These are phyloP conservation scores for Neonectria neomacrospora DNA, from an alignment of 2,329 filamentous ascomycete genomes.

Conservation along the genomic window DNA sequence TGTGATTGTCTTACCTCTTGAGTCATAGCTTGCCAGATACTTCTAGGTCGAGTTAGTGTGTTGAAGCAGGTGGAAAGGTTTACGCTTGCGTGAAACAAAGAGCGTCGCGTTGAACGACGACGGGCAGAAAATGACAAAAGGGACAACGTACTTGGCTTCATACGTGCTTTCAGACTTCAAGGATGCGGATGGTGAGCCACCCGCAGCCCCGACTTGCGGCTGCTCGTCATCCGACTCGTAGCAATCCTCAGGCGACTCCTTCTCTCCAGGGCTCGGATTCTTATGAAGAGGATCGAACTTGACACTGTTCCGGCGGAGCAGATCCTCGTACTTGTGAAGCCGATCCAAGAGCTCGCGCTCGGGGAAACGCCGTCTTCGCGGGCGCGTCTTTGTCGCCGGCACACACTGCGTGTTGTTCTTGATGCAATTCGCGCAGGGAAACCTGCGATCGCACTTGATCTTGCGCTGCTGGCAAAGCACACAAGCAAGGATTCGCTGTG, in stretches of 20 bases:
- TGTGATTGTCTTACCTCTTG: conserved; percentile 49
- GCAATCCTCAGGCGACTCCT: background rate
- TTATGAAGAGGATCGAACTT: conserved; percentile 60
- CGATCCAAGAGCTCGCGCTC: conserved; percentile 69
- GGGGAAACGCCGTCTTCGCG: conserved; percentile 57
- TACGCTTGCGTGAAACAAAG: background rate
- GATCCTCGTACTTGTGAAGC: conserved; percentile 65
- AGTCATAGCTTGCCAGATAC: conserved; percentile 59
- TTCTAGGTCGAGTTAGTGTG: conserved; percentile 48
- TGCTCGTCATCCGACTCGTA: conserved; percentile 29
- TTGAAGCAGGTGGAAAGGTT: too few species aligned
- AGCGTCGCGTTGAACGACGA: background rate
- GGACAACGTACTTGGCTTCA: conserved; percentile 31
- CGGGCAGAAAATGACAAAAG: background rate
- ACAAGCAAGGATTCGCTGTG: background rate
- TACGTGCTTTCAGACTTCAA: conserved; percentile 15
- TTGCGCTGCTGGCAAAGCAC: background rate
- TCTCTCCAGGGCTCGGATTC: conserved; percentile 5
- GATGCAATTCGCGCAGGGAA: conserved; percentile 67
- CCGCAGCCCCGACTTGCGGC: background rate
- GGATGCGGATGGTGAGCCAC: conserved; percentile 8
- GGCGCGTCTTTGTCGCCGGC: conserved; percentile 49
- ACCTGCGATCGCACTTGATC: conserved; percentile 66
- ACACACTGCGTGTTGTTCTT: conserved; percentile 58
- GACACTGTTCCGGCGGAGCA: conserved; percentile 66